These are phyloP conservation scores for Irpex lacteus DNA, from an alignment of 1,284 basidiomycete genomes.

Conservation along the genomic window DNA sequence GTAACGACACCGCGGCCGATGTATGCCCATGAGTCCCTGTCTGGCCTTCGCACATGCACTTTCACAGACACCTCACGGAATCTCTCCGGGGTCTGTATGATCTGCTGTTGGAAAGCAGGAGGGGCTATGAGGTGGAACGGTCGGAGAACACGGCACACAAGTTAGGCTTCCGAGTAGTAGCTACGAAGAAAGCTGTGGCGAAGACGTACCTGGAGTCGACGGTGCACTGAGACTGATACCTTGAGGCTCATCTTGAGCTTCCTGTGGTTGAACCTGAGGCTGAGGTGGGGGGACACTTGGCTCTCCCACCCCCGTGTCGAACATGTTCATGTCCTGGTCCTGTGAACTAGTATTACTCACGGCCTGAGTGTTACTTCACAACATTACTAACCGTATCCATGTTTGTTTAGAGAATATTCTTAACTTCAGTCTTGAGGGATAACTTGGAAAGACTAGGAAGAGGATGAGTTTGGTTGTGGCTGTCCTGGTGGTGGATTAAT, in stretches of 20 bases:
- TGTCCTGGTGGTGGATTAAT: not conserved
- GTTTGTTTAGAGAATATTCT: not conserved
- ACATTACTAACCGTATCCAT: not conserved
- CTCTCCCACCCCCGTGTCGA: conserved; percentile 1
- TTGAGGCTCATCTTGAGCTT: conserved; percentile 7
- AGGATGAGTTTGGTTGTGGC: not conserved
- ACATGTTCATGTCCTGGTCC: conserved; percentile 11
- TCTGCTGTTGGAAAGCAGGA: not conserved
- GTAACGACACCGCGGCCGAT: conserved; percentile 71
- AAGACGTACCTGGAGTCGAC: conserved; percentile 3
- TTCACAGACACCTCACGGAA: conserved; percentile 78
- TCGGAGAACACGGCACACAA: not conserved
- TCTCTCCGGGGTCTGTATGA: conserved; percentile 39
- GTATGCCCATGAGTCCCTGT: conserved; percentile 77
- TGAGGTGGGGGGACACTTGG: conserved; percentile 6
- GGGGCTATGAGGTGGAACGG: not conserved
- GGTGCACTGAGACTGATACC: conserved; percentile 7
- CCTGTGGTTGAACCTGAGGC: conserved; percentile 10
- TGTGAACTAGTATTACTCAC: not conserved
- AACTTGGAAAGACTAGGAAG: not conserved
- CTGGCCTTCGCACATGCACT: conserved; percentile 76
- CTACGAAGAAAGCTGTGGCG: not conserved
- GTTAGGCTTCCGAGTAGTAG: not conserved
- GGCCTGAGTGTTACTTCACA: not conserved
- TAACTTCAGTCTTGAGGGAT: not conserved